A percentile compares a stretch with the other conserved stretches of the same genome.
phyloP scores from a whole-genome alignment of 495 filamentous ascomycete species.

The Staphylotrichum longicolle region DNA sequence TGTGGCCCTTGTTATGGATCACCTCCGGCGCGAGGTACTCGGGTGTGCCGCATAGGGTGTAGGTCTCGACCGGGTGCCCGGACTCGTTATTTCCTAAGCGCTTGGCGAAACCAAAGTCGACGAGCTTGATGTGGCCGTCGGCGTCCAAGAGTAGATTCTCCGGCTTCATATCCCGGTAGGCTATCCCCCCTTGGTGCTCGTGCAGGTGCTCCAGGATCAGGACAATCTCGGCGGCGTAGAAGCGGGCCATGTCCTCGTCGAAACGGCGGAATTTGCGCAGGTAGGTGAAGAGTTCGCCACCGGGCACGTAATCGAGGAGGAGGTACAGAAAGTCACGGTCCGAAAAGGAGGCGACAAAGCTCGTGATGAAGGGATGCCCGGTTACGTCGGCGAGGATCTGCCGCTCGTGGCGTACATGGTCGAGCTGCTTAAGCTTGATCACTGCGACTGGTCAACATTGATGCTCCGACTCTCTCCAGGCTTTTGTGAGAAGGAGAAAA shows the following conservation, averaged over 20 bases:
- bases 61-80: constrained; percentile 70
- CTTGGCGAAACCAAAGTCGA: constrained; percentile 99
- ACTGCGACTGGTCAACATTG: constrained; percentile 50
- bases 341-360: constrained; percentile 84
- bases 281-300: constrained; percentile 94
- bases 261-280: constrained; percentile 82
- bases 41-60: constrained; percentile 93
- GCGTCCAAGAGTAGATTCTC: constrained; percentile 93
- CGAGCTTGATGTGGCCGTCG: constrained; percentile 89
- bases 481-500: constrained; percentile 24
- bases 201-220: constrained; percentile 91
- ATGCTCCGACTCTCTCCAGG: constrained; percentile 7
- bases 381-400: constrained; percentile 81
- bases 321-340: constrained; percentile 88
- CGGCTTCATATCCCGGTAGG: constrained; percentile 93
- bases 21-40: constrained; percentile 97
- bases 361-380: constrained; percentile 94
- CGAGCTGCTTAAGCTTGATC: constrained; percentile 94
- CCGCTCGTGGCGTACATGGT: constrained; percentile 94
- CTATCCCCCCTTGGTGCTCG: constrained; percentile 75
- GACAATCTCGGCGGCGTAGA: constrained; percentile 95
- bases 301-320: constrained; percentile 87
- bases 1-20: constrained; percentile 92
- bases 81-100: constrained; percentile 54
- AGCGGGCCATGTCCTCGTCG: constrained; percentile 77